phyloP scores from a whole-genome alignment of 257 asterid species.

The Solanum piurae region DNA sequence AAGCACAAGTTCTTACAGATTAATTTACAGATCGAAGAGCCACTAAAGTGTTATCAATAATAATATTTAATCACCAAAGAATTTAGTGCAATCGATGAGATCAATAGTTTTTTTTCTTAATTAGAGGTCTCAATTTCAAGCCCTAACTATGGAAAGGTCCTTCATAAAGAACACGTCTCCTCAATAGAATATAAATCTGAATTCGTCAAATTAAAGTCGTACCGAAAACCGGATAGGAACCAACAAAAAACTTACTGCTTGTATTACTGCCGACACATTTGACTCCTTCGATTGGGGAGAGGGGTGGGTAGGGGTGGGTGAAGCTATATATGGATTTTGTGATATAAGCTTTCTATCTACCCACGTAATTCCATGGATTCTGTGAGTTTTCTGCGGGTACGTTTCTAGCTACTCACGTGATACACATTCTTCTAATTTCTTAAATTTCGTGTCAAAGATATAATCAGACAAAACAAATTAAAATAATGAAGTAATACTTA shows the following conservation, averaged over 20 bases:
- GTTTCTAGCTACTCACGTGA: not conserved
- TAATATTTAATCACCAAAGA: too few species aligned
- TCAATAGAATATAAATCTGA: too few species aligned
- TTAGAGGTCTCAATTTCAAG: too few species aligned
- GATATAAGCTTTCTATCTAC: not conserved
- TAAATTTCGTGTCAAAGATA: accelerated
- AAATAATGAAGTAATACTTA: not conserved
- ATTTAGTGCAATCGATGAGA: too few species aligned
- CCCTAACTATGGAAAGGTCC: accelerated
- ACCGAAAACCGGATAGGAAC: too few species aligned
- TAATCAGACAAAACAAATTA: not conserved
- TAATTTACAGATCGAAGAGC: too few species aligned
- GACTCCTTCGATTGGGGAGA: not conserved
- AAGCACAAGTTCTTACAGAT: too few species aligned
- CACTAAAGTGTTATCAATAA: too few species aligned
- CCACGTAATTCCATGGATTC: not conserved
- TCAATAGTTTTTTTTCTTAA: too few species aligned
- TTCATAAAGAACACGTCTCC: too few species aligned
- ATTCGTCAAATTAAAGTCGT: too few species aligned
- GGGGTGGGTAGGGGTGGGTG: not conserved
- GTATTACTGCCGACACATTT: not conserved
- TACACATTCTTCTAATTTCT: not conserved
- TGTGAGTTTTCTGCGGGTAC: not conserved
- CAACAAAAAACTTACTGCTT: not conserved
- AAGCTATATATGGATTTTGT: not conserved